Conservation (phyloP, 2,329 filamentous ascomycete genomes). For the Macrophomina tecta region DNA sequence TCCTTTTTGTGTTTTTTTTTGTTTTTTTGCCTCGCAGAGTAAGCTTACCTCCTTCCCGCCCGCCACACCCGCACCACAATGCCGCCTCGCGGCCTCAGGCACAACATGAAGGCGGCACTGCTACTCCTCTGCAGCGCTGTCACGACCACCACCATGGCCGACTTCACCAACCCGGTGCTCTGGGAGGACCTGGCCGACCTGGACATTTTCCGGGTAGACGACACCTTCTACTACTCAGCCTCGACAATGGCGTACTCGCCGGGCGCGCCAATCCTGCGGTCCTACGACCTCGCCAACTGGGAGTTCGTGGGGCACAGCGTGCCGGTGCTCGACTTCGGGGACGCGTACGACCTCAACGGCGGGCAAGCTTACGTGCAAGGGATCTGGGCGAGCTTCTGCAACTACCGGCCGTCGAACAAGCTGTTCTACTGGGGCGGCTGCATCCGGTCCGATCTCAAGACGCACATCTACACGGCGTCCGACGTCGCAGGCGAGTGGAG, state of each 20-base stretch:
- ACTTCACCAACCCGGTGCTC: constrained; percentile 59
- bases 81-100: background rate
- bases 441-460: constrained; percentile 53
- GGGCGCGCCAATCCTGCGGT: constrained; percentile 62
- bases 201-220: constrained; percentile 59
- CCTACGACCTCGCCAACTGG: constrained; percentile 61
- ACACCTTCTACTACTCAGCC: constrained; percentile 61
- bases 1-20: too few relatives aligned
- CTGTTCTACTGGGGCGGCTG: constrained; percentile 66
- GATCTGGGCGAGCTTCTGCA: constrained; percentile 62
- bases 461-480: constrained; percentile 61
- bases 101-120: background rate
- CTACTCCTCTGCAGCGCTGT: background rate
- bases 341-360: constrained; percentile 56
- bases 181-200: constrained; percentile 63
- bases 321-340: constrained; percentile 44
- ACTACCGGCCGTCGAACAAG: constrained; percentile 57
- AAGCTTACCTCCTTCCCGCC: background rate
- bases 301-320: constrained; percentile 50
- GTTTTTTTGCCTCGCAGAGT: background rate
- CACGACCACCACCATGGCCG: constrained; percentile 17
- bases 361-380: constrained; percentile 59
- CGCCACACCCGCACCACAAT: background rate
- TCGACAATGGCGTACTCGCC: constrained; percentile 64
- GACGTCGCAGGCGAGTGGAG: constrained; percentile 50